Evolutionary conservation across 2,329 filamentous ascomycete genomes (phyloP).

Genomic region (Apiospora rasikravindrae): DNA sequence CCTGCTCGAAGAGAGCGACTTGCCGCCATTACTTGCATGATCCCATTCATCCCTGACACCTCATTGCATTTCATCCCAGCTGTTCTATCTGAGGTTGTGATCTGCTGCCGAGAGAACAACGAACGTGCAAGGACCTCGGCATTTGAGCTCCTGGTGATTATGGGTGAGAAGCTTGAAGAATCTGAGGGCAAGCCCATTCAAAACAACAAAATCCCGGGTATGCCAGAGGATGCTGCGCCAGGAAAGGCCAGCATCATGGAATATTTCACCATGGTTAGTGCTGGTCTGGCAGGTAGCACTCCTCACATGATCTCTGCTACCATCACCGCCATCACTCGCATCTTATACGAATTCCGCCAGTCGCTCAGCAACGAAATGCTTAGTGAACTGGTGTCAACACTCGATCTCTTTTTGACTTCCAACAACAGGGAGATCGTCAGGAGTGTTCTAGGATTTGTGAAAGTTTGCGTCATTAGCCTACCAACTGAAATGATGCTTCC

Average conservation of each 20-base stretch:
- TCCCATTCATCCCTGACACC: slow-evolving; percentile 76
- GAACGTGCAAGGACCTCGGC: slow-evolving; percentile 89
- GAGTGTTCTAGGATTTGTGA: slow-evolving; percentile 93
- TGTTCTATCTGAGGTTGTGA: slow-evolving; percentile 90
- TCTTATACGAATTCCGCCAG: slow-evolving; percentile 88
- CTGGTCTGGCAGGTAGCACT: slow-evolving; percentile 88
- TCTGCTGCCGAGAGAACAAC: slow-evolving; percentile 97
- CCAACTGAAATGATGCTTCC: slow-evolving; percentile 80
- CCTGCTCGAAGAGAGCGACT: slow-evolving; percentile 88
- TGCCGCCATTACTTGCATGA: slow-evolving; percentile 78
- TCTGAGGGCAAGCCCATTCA: slow-evolving; percentile 76
- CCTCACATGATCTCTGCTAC: slow-evolving; percentile 98
- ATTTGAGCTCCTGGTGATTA: slow-evolving; percentile 86
- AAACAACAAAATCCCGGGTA: slow-evolving; percentile 85
- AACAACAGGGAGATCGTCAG: slow-evolving; percentile 97
- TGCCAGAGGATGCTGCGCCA: slow-evolving; percentile 79
- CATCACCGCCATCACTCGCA: slow-evolving; percentile 92
- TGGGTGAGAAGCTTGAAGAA: slow-evolving; percentile 78
- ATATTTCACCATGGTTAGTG: slow-evolving; percentile 98
- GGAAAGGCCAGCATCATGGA: slow-evolving; percentile 87
- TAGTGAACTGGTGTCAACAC: slow-evolving; percentile 86
- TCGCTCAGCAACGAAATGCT: slow-evolving; percentile 72
- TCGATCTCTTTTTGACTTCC: slow-evolving; percentile 94
- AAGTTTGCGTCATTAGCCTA: slow-evolving; percentile 89
- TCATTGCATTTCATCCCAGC: slow-evolving; percentile 93